Evolutionary conservation across 2,329 filamentous ascomycete genomes (phyloP).

Genomic region (Alternaria burnsii): DNA sequence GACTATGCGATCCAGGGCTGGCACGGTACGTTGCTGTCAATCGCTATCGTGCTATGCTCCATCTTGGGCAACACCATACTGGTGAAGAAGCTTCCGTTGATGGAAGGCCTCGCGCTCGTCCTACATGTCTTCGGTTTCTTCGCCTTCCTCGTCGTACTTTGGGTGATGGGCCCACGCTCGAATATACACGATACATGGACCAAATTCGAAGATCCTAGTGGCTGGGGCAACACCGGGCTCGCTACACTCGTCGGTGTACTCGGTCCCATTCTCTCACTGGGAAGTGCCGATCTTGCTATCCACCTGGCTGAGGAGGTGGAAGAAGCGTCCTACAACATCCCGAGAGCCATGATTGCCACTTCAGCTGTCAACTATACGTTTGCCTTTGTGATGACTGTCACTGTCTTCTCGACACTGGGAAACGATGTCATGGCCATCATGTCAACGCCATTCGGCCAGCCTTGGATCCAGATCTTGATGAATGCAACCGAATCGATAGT

Average conservation of each 20-base stretch:
- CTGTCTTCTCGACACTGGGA: slow-evolving; percentile 16
- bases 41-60: slow-evolving; percentile 51
- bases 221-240: slow-evolving; percentile 52
- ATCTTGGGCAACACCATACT: slow-evolving; percentile 52
- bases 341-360: slow-evolving; percentile 49
- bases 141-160: slow-evolving; percentile 53
- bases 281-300: slow-evolving; percentile 44
- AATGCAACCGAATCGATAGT: slow-evolving; percentile 29
- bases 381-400: slow-evolving; percentile 41
- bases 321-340: slow-evolving; percentile 34
- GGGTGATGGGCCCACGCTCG: slow-evolving; percentile 41
- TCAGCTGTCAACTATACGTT: slow-evolving; percentile 44
- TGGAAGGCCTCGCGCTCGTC: slow-evolving; percentile 47
- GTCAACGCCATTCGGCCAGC: slow-evolving; percentile 21
- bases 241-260: slow-evolving; percentile 53
- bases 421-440: slow-evolving; percentile 7
- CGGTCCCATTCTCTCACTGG: slow-evolving; percentile 42
- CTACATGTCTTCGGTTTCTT: slow-evolving; percentile 62
- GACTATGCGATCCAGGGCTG: slow-evolving; percentile 51
- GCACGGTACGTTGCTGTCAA: slow-evolving; percentile 59
- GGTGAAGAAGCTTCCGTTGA: slow-evolving; percentile 48
- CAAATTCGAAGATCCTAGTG: slow-evolving; percentile 55
- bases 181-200: slow-evolving; percentile 53
- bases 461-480: slow-evolving; percentile 33
- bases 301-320: slow-evolving; percentile 45